Percentiles rank a stretch among this genome's conserved stretches.
Evolutionary conservation across 495 filamentous ascomycete genomes (phyloP).

Genomic region (Endocarpon pusillum): DNA sequence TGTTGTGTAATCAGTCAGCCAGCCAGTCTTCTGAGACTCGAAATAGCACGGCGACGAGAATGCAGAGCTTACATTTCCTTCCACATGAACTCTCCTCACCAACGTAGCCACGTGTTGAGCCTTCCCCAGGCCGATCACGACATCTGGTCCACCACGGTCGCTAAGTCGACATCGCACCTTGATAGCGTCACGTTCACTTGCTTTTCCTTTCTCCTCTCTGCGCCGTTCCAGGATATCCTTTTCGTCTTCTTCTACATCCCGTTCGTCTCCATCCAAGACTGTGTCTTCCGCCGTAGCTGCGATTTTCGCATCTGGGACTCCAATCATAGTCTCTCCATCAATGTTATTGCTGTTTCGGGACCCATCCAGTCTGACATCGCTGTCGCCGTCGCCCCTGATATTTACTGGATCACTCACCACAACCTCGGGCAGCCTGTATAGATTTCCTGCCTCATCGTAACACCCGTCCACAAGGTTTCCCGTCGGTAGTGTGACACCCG

Average conservation of each 20-base stretch:
- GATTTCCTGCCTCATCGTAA: constrained; percentile 61
- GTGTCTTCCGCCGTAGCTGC: constrained; percentile 26
- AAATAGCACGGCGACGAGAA: constrained; percentile 1
- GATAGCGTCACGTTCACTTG: constrained; percentile 34
- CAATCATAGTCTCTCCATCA: constrained; percentile 28
- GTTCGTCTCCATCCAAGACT: constrained; percentile 33
- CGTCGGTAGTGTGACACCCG: constrained; percentile 62
- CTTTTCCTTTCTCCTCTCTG: constrained; percentile 29
- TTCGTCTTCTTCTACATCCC: constrained; percentile 49
- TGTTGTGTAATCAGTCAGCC: constrained; percentile 1
- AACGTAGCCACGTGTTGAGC: constrained; percentile 45
- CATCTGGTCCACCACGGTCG: constrained; percentile 46
- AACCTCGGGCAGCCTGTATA: constrained; percentile 61
- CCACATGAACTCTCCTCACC: constrained; percentile 42
- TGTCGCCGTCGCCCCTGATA: constrained; percentile 27
- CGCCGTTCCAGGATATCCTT: constrained; percentile 17
- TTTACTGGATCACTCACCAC: constrained; percentile 63
- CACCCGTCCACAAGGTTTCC: constrained; percentile 53
- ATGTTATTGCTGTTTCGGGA: constrained; percentile 3
- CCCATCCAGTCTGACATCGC: no score
- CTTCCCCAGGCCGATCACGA: constrained; percentile 40
- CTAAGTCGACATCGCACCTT: constrained; percentile 49
- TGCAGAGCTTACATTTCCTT: constrained; percentile 39
- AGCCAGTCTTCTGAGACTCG: constrained; percentile 1
- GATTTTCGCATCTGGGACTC: constrained; percentile 30